Percentiles rank a stretch among this genome's conserved stretches.
phyloP scores from a whole-genome alignment of 495 filamentous ascomycete genomes.

The Friedmanniomyces simplex region DNA sequence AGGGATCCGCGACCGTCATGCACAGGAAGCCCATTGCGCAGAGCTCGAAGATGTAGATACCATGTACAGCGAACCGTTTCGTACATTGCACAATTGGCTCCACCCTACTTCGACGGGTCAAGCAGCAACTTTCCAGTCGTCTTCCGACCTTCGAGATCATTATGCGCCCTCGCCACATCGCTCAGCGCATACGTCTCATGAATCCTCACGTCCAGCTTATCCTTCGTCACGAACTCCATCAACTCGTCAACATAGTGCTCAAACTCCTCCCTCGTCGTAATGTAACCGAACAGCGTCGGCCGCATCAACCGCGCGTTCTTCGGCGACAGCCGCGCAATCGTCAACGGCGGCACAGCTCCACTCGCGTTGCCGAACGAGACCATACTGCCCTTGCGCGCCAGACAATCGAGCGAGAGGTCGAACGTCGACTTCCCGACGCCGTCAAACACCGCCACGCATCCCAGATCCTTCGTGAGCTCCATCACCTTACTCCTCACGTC shows the following conservation, averaged over 20 bases:
- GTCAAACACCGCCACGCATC: conserved; percentile 77
- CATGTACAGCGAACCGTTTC: background rate
- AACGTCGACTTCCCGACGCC: conserved; percentile 82
- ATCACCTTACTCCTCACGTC: conserved; percentile 32
- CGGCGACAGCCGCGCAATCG: conserved; percentile 48
- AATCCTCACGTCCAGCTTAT: conserved; percentile 61
- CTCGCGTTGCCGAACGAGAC: conserved; percentile 83
- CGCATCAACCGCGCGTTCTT: conserved; percentile 78
- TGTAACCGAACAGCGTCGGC: conserved; percentile 64
- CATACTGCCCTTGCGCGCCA: conserved; percentile 74
- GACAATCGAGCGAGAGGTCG: conserved; percentile 65
- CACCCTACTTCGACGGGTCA: conserved; percentile 28
- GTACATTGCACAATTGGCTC: background rate
- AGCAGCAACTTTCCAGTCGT: conserved; percentile 70
- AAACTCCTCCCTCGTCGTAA: conserved; percentile 66
- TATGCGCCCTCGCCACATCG: conserved; percentile 65
- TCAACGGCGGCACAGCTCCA: conserved; percentile 67
- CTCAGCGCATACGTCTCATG: conserved; percentile 75
- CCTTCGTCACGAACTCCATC: conserved; percentile 56
- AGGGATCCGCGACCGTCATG: conserved; percentile 12
- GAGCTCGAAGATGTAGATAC: conserved; percentile 18
- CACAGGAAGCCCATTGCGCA: conserved; percentile 2
- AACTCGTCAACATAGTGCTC: conserved; percentile 61
- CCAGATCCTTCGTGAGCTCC: conserved; percentile 36
- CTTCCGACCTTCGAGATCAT: conserved; percentile 71